Evolutionary conservation across 106 monocot genomes (phyloP).

Genomic region (Allium sativum): DNA sequence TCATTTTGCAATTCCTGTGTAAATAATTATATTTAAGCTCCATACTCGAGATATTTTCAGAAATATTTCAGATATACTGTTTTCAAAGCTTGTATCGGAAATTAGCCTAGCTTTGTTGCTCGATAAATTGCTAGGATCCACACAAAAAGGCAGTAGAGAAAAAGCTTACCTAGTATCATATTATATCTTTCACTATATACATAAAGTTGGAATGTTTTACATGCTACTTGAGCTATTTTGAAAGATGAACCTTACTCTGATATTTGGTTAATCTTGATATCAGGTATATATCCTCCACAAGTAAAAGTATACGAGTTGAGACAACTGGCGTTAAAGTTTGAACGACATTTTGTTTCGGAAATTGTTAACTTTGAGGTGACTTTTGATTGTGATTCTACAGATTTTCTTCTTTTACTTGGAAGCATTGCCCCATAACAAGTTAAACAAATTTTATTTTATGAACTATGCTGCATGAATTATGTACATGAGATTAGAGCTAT

Average conservation of each 20-base stretch:
- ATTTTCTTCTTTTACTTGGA: not conserved
- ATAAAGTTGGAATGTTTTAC: not conserved
- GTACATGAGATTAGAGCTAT: too few relatives aligned
- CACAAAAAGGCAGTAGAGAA: not conserved
- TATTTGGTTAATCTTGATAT: not conserved
- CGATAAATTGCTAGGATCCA: not conserved
- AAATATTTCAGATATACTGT: not conserved
- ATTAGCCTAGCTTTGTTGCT: not conserved
- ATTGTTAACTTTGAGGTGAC: slow-evolving; percentile 84
- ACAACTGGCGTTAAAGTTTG: slow-evolving; percentile 84
- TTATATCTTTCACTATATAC: not conserved
- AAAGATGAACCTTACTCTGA: not conserved
- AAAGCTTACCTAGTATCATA: not conserved
- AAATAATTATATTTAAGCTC: not conserved
- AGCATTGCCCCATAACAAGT: too few relatives aligned
- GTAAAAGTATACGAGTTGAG: slow-evolving; percentile 81
- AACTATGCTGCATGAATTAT: too few relatives aligned
- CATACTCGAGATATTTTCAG: not conserved
- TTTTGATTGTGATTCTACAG: too few relatives aligned
- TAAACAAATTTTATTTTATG: too few relatives aligned
- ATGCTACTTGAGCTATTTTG: not conserved
- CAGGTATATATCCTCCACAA: slow-evolving; percentile 97
- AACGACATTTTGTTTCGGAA: slow-evolving; percentile 89
- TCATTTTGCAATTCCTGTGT: too few relatives aligned
- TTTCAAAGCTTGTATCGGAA: not conserved